These are phyloP conservation scores for Colletotrichum acutatum DNA, from an alignment of 2,329 filamentous ascomycete species.

Conservation along the genomic window DNA sequence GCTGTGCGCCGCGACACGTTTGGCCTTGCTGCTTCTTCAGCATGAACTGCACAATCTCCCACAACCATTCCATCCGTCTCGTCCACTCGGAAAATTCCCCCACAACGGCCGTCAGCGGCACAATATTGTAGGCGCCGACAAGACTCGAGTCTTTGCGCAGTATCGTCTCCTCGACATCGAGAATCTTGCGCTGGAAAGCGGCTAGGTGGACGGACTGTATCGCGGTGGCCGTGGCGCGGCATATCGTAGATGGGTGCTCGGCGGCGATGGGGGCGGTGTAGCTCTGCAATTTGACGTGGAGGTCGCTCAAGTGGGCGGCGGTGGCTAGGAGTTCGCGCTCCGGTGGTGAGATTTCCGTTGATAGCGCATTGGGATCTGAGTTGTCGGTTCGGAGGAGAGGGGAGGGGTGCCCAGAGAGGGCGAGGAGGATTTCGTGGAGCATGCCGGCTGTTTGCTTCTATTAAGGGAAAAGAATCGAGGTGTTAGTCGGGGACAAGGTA, in stretches of 20 bases:
- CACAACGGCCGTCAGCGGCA: constrained; percentile 87
- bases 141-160: constrained; percentile 79
- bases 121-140: constrained; percentile 93
- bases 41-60: constrained; percentile 78
- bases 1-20: constrained; percentile 72
- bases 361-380: constrained; percentile 57
- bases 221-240: constrained; percentile 85
- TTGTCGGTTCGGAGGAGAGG: constrained; percentile 76
- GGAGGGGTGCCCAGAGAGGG: constrained; percentile 92
- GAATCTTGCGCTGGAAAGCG: constrained; percentile 83
- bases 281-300: constrained; percentile 78
- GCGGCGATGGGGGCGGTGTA: constrained; percentile 75
- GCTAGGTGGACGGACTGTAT: constrained; percentile 80
- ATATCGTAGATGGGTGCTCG: constrained; percentile 82
- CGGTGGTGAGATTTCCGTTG: constrained; percentile 72
- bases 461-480: neutral
- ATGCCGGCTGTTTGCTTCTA: constrained; percentile 59
- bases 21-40: constrained; percentile 49
- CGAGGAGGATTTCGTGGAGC: constrained; percentile 98
- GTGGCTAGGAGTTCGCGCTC: constrained; percentile 85
- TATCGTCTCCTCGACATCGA: constrained; percentile 85
- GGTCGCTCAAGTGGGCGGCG: constrained; percentile 79
- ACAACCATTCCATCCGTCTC: constrained; percentile 86
- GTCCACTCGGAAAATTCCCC: constrained; percentile 90
- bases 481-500: constrained; percentile 9